These are phyloP conservation scores for Suillus americanus DNA, from an alignment of 768 basidiomycete species.

Conservation along the genomic window DNA sequence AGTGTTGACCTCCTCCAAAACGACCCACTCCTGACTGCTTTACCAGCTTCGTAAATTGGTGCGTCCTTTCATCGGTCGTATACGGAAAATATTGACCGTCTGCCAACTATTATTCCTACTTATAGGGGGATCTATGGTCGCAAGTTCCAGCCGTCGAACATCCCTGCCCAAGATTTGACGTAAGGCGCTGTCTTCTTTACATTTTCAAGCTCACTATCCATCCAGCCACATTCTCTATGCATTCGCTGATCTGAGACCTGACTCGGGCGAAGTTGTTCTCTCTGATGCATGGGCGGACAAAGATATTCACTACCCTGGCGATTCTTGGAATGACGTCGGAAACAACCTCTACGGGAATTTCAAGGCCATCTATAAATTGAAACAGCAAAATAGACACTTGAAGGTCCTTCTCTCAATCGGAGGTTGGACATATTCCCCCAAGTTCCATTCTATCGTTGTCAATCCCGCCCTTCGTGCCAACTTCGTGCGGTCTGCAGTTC, in stretches of 20 bases:
- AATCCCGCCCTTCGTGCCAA: conserved; percentile 57
- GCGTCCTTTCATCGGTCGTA: conserved; percentile 10
- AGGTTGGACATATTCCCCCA: conserved; percentile 91
- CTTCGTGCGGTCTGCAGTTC: conserved; percentile 81
- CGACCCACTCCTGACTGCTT: conserved; percentile 8
- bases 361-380: conserved; percentile 89
- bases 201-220: conserved; percentile 9
- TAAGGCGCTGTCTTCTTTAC: conserved; percentile 33
- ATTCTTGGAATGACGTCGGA: conserved; percentile 91
- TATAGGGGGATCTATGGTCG: conserved; percentile 92
- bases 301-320: conserved; percentile 94
- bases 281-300: conserved; percentile 96
- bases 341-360: conserved; percentile 95
- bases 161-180: conserved; percentile 87
- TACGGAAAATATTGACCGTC: neutral
- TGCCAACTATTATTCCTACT: conserved; percentile 7
- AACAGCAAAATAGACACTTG: conserved; percentile 80
- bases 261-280: conserved; percentile 82
- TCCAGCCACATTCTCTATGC: conserved; percentile 86
- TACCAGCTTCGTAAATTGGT: conserved; percentile 79
- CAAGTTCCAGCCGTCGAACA: conserved; percentile 83
- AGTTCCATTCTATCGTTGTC: conserved; percentile 81
- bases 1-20: conserved; percentile 28
- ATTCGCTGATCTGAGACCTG: conserved; percentile 84
- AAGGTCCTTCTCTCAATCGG: conserved; percentile 88